These are phyloP conservation scores for Epichloe baconii DNA, from an alignment of 2,329 filamentous ascomycete genomes.

Conservation along the genomic window DNA sequence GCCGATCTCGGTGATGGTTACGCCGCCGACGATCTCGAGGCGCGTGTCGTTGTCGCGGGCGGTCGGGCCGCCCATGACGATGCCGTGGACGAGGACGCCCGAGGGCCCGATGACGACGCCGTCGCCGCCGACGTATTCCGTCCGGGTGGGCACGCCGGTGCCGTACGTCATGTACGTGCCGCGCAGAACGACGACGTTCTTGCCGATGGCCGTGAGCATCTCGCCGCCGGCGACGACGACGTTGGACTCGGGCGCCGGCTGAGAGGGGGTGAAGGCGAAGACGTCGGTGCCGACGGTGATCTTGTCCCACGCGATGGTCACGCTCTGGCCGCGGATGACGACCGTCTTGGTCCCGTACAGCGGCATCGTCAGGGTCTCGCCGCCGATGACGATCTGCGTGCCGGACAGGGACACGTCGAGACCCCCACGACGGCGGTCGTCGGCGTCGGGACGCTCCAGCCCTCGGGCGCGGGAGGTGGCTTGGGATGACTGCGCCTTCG, in stretches of 20 bases:
- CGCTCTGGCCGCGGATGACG: constrained; percentile 17
- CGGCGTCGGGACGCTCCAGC: constrained; percentile 19
- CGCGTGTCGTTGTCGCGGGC: constrained; percentile 24
- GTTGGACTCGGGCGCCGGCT: constrained; percentile 23
- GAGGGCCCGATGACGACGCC: constrained; percentile 36
- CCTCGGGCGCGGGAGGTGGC: constrained; percentile 20
- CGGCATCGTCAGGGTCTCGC: constrained; percentile 29
- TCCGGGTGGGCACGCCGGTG: constrained; percentile 17
- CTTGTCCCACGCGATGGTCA: constrained; percentile 24
- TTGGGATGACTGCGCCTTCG: constrained; percentile 30
- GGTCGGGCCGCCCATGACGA: constrained; percentile 28
- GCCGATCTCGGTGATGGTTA: constrained; percentile 37
- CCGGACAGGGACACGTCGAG: constrained; percentile 29
- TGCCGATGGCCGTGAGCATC: constrained; percentile 30
- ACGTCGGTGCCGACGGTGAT: constrained; percentile 23
- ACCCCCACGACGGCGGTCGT: constrained; percentile 26
- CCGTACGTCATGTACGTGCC: constrained; percentile 34
- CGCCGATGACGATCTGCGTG: constrained; percentile 27
- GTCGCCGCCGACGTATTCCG: constrained; percentile 31
- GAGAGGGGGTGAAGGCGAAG: constrained; percentile 20
- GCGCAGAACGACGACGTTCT: constrained; percentile 26
- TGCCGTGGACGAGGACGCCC: constrained; percentile 27
- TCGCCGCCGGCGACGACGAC: constrained; percentile 35
- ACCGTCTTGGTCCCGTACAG: constrained; percentile 20
- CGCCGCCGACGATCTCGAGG: constrained; percentile 37